Conservation (phyloP, 768 basidiomycete species). For the Lepiota venenata region DNA sequence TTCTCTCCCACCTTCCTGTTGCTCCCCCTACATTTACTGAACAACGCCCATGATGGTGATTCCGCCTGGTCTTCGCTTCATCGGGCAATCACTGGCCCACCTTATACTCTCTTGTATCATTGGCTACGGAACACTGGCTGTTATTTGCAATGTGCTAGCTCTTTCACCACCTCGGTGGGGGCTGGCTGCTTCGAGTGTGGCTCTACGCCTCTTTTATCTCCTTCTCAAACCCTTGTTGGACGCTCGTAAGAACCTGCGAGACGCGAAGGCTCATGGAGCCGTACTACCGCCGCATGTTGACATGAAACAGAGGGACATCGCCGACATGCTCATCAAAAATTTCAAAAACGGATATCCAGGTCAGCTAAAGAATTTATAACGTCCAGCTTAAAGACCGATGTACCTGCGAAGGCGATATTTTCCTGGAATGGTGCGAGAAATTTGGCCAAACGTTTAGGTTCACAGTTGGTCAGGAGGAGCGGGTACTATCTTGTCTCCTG, state of each 20-base stretch:
- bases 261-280: slow-evolving; percentile 30
- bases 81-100: not conserved
- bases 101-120: not conserved
- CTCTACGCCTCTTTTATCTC: not conserved
- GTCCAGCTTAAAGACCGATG: not conserved
- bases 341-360: slow-evolving; percentile 31
- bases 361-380: slow-evolving; percentile 11
- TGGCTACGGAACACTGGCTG: not conserved
- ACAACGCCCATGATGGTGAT: not conserved
- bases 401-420: not conserved
- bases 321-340: slow-evolving; percentile 19
- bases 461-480: slow-evolving; percentile 23
- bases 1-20: not conserved
- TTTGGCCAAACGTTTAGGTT: slow-evolving; percentile 17
- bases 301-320: slow-evolving; percentile 22
- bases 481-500: slow-evolving; percentile 16
- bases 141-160: not conserved
- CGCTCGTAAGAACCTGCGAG: slow-evolving; percentile 9
- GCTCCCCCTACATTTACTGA: not conserved
- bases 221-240: not conserved
- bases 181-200: not conserved
- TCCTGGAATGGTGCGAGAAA: slow-evolving; percentile 16
- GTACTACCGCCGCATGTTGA: slow-evolving; percentile 28
- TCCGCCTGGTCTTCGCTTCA: slow-evolving; percentile 4
- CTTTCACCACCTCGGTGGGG: not conserved